Evolutionary conservation across 306 rosid genomes (phyloP).

Genomic region (Cyamopsis tetragonoloba): DNA sequence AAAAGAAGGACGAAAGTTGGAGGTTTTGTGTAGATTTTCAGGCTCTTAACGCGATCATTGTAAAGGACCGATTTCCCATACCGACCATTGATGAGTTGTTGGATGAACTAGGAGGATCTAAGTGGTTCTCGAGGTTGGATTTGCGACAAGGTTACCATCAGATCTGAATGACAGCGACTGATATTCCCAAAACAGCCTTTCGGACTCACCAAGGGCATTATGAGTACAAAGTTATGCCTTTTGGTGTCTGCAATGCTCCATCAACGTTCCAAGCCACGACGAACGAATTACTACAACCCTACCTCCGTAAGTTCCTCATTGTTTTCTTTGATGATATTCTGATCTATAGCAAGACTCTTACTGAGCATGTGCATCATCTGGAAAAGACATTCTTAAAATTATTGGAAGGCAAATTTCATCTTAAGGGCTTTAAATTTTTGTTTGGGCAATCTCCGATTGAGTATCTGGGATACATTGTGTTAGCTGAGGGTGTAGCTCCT

Average conservation of each 20-base stretch:
- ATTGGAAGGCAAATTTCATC: background rate
- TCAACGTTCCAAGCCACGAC: background rate
- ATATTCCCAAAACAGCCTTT: too few species aligned
- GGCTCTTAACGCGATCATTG: background rate
- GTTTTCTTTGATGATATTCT: too few species aligned
- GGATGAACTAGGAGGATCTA: background rate
- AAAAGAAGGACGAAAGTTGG: background rate
- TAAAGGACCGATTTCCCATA: background rate
- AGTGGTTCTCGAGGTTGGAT: background rate
- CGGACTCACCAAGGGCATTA: too few species aligned
- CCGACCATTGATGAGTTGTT: background rate
- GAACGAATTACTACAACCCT: background rate
- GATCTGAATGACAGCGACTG: too few species aligned
- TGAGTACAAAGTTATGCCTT: background rate
- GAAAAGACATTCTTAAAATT: background rate
- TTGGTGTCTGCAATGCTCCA: background rate
- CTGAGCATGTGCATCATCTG: background rate
- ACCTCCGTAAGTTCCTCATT: too few species aligned
- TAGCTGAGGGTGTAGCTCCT: background rate
- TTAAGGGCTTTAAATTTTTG: too few species aligned
- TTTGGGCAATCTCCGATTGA: background rate
- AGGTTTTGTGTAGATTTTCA: background rate
- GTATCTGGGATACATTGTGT: background rate
- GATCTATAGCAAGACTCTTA: too few species aligned
- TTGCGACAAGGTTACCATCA: too few species aligned